These are phyloP conservation scores for Wickerhamiella allomyrinae DNA, from an alignment of 805 yeast species.

Conservation along the genomic window DNA sequence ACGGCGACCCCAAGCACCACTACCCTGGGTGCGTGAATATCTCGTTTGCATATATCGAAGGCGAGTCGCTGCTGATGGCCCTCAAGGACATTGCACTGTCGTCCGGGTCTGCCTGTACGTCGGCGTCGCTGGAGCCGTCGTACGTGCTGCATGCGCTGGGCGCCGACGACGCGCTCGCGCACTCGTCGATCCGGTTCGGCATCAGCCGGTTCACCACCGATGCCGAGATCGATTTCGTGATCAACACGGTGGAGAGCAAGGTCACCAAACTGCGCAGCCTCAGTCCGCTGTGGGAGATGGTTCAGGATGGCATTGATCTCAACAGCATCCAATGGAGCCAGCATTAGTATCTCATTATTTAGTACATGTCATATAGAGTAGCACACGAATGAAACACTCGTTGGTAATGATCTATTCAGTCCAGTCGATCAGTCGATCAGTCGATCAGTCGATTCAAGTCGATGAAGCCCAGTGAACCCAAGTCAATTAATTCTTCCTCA, in stretches of 20 bases:
- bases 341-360: too few relatives aligned
- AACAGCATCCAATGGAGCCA: conserved; percentile 96
- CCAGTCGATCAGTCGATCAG: too few relatives aligned
- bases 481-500: too few relatives aligned
- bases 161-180: conserved; percentile 96
- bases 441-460: too few relatives aligned
- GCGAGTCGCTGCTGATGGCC: conserved; percentile 95
- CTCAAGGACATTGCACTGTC: conserved; percentile 90
- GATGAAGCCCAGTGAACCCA: too few relatives aligned
- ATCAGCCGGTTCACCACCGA: conserved; percentile 95
- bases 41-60: conserved; percentile 95
- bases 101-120: conserved; percentile 97
- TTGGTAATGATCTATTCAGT: too few relatives aligned
- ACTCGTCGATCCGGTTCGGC: conserved; percentile 95
- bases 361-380: too few relatives aligned
- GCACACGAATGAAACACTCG: too few relatives aligned
- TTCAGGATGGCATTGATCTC: conserved; percentile 93
- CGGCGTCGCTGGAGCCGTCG: conserved; percentile 95
- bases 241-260: conserved; percentile 75
- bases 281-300: conserved; percentile 98
- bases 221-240: conserved; percentile 86
- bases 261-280: conserved; percentile 83
- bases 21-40: conserved; percentile 93
- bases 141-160: conserved; percentile 94
- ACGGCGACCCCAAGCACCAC: conserved; percentile 63